Conservation (phyloP, 2,329 filamentous ascomycete species). For the Penicillium hordei region DNA sequence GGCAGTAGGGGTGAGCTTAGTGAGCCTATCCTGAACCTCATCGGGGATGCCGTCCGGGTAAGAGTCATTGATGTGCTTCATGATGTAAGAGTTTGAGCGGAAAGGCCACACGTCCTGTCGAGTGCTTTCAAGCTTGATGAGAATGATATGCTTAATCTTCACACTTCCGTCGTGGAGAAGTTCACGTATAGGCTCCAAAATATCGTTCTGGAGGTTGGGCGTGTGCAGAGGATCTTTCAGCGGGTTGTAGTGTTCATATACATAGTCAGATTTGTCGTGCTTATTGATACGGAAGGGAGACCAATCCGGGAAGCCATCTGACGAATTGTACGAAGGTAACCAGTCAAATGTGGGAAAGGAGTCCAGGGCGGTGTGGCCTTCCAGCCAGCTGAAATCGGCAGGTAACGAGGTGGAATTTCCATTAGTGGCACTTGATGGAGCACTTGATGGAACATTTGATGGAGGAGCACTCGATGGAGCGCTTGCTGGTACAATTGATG, state of each 20-base stretch:
- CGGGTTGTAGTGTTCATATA: conserved; percentile 14
- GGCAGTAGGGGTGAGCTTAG: conserved; percentile 29
- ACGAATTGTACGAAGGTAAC: conserved; percentile 8
- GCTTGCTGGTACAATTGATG: too few species aligned
- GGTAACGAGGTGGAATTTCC: neutral
- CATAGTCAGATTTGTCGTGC: neutral
- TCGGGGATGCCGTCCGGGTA: conserved; percentile 35
- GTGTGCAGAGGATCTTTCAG: conserved; percentile 17
- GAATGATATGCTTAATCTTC: conserved; percentile 46
- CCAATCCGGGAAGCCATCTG: conserved; percentile 12
- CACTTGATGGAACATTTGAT: neutral
- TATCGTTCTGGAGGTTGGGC: conserved; percentile 16
- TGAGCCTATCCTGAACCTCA: conserved; percentile 23
- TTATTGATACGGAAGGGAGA: conserved; percentile 16
- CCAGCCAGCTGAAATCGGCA: conserved; percentile 18
- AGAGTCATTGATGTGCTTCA: conserved; percentile 37
- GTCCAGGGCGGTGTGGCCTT: conserved; percentile 13
- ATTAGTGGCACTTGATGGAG: neutral
- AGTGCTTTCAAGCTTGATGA: conserved; percentile 47
- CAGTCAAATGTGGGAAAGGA: conserved; percentile 18
- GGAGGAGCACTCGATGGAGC: neutral
- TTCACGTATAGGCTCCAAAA: conserved; percentile 14
- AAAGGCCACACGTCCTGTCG: conserved; percentile 48
- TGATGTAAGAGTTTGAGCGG: conserved; percentile 36
- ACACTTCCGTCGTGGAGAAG: conserved; percentile 26